Conservation (phyloP, 352 stramenopile genomes). For the Thalassiosira sp. region DNA sequence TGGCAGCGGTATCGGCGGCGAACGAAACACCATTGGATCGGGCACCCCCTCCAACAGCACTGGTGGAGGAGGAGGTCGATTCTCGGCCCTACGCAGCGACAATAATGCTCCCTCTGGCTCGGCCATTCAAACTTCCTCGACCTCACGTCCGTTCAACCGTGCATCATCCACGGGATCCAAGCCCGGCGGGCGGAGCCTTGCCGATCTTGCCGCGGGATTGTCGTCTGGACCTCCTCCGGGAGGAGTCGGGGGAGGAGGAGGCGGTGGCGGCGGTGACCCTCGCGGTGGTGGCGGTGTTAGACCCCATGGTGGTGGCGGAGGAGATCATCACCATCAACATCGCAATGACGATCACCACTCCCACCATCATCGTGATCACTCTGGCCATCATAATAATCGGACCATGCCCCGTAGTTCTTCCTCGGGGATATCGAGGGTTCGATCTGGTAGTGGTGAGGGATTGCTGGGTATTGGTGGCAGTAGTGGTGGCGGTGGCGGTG, state of each 20-base stretch:
- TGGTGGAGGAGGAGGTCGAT: not conserved
- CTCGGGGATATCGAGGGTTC: not conserved
- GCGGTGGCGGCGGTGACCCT: not conserved
- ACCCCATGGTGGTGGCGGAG: not conserved
- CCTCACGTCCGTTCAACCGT: not conserved
- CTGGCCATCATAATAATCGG: not conserved
- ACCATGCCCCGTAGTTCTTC: not conserved
- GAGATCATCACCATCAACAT: slow-evolving; percentile 1
- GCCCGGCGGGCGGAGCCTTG: slow-evolving; percentile 49
- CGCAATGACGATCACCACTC: not conserved
- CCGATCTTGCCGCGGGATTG: slow-evolving; percentile 63
- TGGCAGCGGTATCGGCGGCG: not conserved
- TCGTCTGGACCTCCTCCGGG: slow-evolving; percentile 10
- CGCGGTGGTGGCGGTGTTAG: not conserved
- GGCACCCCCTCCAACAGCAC: not conserved
- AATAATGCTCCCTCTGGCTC: slow-evolving; percentile 27
- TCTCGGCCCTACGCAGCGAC: not conserved
- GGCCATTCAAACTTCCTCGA: slow-evolving; percentile 10
- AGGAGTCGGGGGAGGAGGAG: not conserved
- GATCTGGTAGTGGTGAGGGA: not conserved
- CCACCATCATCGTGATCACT: not conserved
- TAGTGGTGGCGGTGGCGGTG: not conserved
- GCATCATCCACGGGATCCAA: slow-evolving; percentile 14
- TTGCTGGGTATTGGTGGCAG: slow-evolving; percentile 10
- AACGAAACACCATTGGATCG: no score